Base-by-base conservation (phyloP, 257 asterid genomes). In the Scutellaria barbata region DNA sequence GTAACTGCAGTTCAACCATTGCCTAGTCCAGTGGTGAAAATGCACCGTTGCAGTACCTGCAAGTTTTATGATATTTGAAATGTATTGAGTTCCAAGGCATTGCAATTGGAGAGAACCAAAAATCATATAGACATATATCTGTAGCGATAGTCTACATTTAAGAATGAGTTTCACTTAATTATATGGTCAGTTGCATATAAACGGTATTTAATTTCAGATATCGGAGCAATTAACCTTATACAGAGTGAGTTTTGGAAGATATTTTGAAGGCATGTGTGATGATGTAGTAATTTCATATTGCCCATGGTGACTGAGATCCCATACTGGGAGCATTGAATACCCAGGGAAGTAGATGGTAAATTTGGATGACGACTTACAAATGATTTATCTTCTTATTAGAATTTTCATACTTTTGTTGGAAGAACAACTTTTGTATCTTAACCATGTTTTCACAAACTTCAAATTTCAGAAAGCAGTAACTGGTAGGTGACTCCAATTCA, bases 41-140 rank as follows among this genome's bases (percentile, higher is more conserved):
- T 47, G 83, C 85, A 62, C 96, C 96, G 70, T 78, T 75, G 86
- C 98, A 92, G 71, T 88, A 92, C 96, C 95, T 91, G 95, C 81
- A 66, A 52, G 11, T 16, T 62, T 43, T 22, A 69, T 10, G 64
- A 59, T 42, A 66, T 43, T 61, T 43, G 8, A 30, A 39, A 66
- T 12, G 17, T 25, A 35, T 10, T 17, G 56, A 41, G 43, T 7
- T 25, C 10, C 41, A 0, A 25, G 1, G 12, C 53, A 60, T 11
- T 64, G 53, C 35, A 39, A 33, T 46, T 57, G 59, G 42, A 41
- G 14, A 22, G 11, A 37, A 30, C 35, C 35, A 30, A 30, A 20
- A 30, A 30, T 30, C 35, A 30, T 30, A 30, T 4, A 30, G 2
- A 30, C 4, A 30, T 3, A 4, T 30, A 30, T 30, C 2, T 30